Evolutionary conservation across 2,329 filamentous ascomycete species (phyloP).

Genomic region (Elsinoe fawcettii): DNA sequence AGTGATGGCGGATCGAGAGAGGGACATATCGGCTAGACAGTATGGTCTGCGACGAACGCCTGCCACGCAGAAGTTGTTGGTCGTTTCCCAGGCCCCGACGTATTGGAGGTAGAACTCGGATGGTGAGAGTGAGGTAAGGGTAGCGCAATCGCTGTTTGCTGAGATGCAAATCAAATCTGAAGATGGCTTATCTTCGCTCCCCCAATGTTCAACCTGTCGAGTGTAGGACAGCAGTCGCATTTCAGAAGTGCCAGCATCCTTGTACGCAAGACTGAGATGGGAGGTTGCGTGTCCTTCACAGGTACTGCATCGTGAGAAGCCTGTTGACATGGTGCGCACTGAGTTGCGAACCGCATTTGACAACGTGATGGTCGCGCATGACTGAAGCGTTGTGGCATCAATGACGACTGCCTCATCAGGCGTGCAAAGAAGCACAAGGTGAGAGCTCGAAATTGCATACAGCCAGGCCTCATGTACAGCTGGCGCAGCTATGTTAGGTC

Average conservation of each 20-base stretch:
- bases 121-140: not conserved
- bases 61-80: constrained; percentile 53
- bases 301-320: not conserved
- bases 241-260: not conserved
- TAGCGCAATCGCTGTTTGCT: not conserved
- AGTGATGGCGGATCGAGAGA: constrained; percentile 24
- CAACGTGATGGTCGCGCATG: not conserved
- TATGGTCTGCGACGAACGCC: constrained; percentile 46
- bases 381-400: not conserved
- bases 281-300: not conserved
- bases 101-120: constrained; percentile 49
- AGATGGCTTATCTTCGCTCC: not conserved
- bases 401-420: not conserved
- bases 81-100: constrained; percentile 58
- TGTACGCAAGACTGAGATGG: not conserved
- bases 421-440: constrained; percentile 3
- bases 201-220: not conserved
- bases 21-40: constrained; percentile 23
- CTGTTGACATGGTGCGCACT: not conserved
- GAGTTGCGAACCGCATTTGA: not conserved
- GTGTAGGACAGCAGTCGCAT: not conserved
- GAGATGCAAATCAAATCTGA: not conserved
- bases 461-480: constrained; percentile 3
- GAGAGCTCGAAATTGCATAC: not conserved
- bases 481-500: constrained; percentile 3